Evolutionary conservation across 768 basidiomycete species (phyloP), one percentile per base, ranked within the genome.

Genomic region (Mycena latifolia): DNA sequence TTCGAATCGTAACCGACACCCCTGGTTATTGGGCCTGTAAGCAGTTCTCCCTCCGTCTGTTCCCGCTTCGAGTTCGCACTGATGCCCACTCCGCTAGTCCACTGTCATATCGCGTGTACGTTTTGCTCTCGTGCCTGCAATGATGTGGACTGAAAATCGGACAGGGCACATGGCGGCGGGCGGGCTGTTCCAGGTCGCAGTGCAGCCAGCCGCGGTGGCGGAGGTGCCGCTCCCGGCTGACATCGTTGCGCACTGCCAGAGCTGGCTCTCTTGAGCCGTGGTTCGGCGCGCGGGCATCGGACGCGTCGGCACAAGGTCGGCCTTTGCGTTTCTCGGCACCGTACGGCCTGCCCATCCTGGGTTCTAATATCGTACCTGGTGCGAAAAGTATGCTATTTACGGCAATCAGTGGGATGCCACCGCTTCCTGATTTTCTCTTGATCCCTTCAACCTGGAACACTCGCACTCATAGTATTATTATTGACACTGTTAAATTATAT

Each of bases 1-100:
- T 64, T 14, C 65, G 69, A 3, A 67, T 70, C 28, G 52, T 70
- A n/a, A 55, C 69, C 5, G 57, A 70, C 29, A 70, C 58, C 29
- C 47, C 69, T 0, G 69, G 69, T 18, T 67, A 70, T 22, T 70
- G 69, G 69, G 69, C 69, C 1, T 70, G 69, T 70, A 39, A 39
- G 28, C 43, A 14, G 8, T 35, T 35, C 65, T 70, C 4, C 20
- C 43, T 2, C 33, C 17, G 9, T 22, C 35, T 33, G 18, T 1
- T 17, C 24, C 17, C 15, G 15, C 18, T 17, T 41, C n/a, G 5
- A n/a, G n/a, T n/a, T n/a, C 28, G 14, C 24, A 24, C n/a, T 7
- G 15, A 24, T 17, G 25, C n/a, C 50, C 2, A 20, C 41, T 29
- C 10, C 43, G 25, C 28, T 17, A 66, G 65, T 70, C 41, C 69